Evolutionary conservation across 2,329 filamentous ascomycete species (phyloP).

Genomic region (Colletotrichum abscissum): DNA sequence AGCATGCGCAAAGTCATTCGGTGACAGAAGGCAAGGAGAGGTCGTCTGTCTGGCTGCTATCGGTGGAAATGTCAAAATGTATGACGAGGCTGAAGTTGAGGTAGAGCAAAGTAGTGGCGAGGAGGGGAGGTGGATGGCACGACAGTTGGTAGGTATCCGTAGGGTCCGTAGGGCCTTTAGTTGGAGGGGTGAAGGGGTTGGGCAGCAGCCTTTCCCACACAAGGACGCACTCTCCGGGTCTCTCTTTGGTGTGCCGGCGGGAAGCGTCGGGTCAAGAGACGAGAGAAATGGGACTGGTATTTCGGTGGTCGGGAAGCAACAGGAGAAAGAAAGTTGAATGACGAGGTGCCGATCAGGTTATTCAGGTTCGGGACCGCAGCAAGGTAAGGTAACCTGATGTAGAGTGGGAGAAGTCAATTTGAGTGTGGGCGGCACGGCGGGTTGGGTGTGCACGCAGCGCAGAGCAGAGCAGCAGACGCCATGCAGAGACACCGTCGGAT

Average conservation of each 20-base stretch:
- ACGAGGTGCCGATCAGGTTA: constrained; percentile 18
- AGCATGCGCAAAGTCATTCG: constrained; percentile 32
- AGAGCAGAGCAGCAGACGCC: constrained; percentile 21
- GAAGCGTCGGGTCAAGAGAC: not conserved
- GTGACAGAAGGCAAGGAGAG: not conserved
- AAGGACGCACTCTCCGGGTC: not conserved
- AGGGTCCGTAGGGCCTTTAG: not conserved
- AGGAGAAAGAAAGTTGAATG: not conserved
- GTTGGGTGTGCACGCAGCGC: constrained; percentile 15
- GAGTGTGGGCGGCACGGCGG: not conserved
- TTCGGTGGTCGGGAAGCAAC: constrained; percentile 6
- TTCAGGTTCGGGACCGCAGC: not conserved
- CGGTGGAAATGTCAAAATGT: not conserved
- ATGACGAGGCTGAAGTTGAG: not conserved
- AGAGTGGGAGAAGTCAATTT: not conserved
- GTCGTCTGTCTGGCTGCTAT: not conserved
- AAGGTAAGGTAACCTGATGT: not conserved
- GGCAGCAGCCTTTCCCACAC: constrained; percentile 1
- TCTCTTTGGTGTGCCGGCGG: not conserved
- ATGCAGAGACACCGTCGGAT: constrained; percentile 1
- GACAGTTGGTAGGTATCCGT: not conserved
- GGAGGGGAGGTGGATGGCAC: constrained; percentile 6
- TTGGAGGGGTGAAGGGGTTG: not conserved
- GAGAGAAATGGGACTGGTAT: not conserved
- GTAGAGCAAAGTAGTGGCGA: not conserved